Evolutionary conservation across 75 land plant genomes (phyloP).

Genomic region (Selaginella tamariscina): DNA sequence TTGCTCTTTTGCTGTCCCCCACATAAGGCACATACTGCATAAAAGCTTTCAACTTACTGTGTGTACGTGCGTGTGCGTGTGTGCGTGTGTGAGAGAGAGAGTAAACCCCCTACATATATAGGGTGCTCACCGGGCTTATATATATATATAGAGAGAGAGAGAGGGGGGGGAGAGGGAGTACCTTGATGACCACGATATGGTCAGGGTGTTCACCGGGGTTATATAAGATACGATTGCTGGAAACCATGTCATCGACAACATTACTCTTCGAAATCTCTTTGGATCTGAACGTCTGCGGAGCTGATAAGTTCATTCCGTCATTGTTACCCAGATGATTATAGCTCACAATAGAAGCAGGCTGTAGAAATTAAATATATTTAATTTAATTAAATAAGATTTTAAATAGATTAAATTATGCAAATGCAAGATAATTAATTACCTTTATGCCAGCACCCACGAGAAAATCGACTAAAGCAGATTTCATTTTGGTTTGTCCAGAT

Average conservation of each 20-base stretch:
- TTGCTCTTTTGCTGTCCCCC: constrained; percentile 95
- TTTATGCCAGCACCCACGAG: constrained; percentile 97
- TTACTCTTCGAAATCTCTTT: constrained; percentile 97
- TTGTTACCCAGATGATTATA: constrained; percentile 97
- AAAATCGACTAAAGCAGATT: constrained; percentile 92
- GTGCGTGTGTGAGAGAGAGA: too few species aligned
- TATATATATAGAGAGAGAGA: too few species aligned
- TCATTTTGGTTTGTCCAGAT: constrained; percentile 98
- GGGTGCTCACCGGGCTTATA: too few species aligned
- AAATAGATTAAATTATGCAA: neutral
- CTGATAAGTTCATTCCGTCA: constrained; percentile 96
- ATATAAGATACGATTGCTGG: constrained; percentile 85
- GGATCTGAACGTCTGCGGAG: constrained; percentile 91
- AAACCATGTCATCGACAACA: constrained; percentile 96
- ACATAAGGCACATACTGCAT: constrained; percentile 96
- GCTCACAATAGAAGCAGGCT: constrained; percentile 97
- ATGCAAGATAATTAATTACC: constrained; percentile 29
- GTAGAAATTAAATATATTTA: constrained; percentile 1
- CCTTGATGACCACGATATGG: constrained; percentile 97
- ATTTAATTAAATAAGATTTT: neutral
- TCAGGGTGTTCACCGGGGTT: constrained; percentile 94
- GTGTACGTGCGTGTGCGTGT: too few species aligned
- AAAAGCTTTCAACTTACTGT: too few species aligned
- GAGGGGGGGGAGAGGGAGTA: too few species aligned
- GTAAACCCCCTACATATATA: too few species aligned